Evolutionary conservation across 352 stramenopile genomes (phyloP).

Genomic region (Thalassiosira mediterranea): DNA sequence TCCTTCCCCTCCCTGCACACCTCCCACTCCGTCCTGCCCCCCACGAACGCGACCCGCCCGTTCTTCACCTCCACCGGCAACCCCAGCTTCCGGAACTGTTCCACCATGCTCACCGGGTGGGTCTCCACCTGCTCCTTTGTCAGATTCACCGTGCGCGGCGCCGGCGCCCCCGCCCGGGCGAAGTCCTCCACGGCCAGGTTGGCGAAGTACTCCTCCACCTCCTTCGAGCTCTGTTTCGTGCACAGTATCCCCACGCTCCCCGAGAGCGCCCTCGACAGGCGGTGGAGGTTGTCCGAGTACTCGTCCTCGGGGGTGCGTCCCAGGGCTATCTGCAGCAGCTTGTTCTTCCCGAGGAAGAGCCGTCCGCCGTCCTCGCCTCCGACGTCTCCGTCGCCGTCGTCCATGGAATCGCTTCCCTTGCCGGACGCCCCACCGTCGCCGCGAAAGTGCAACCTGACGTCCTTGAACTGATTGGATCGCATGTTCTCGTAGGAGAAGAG

Average conservation of each 20-base stretch:
- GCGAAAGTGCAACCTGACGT: slow-evolving; percentile 95
- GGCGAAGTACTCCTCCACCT: slow-evolving; percentile 92
- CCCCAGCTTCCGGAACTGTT: slow-evolving; percentile 94
- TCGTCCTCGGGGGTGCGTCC: slow-evolving; percentile 93
- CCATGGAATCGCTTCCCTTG: slow-evolving; percentile 29
- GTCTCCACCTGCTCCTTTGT: slow-evolving; percentile 88
- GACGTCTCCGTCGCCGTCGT: slow-evolving; percentile 77
- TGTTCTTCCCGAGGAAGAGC: slow-evolving; percentile 99
- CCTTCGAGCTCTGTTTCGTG: slow-evolving; percentile 89
- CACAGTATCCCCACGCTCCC: slow-evolving; percentile 95
- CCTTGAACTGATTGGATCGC: slow-evolving; percentile 98
- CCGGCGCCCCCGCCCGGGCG: slow-evolving; percentile 91
- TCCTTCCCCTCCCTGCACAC: slow-evolving; percentile 94
- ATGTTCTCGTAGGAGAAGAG: slow-evolving; percentile 99
- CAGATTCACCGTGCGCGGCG: slow-evolving; percentile 89
- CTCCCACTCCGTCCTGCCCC: slow-evolving; percentile 87
- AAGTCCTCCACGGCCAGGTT: slow-evolving; percentile 91
- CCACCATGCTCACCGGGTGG: slow-evolving; percentile 95
- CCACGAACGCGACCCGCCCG: slow-evolving; percentile 89
- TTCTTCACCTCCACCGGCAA: slow-evolving; percentile 97
- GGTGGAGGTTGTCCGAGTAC: slow-evolving; percentile 93
- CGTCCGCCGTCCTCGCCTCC: slow-evolving; percentile 66
- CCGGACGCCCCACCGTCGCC: slow-evolving; percentile 70
- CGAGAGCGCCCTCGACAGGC: slow-evolving; percentile 88
- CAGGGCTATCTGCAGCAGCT: slow-evolving; percentile 96